Conservation (phyloP, 805 yeast genomes). For the Tetrapisispora arboricola region DNA sequence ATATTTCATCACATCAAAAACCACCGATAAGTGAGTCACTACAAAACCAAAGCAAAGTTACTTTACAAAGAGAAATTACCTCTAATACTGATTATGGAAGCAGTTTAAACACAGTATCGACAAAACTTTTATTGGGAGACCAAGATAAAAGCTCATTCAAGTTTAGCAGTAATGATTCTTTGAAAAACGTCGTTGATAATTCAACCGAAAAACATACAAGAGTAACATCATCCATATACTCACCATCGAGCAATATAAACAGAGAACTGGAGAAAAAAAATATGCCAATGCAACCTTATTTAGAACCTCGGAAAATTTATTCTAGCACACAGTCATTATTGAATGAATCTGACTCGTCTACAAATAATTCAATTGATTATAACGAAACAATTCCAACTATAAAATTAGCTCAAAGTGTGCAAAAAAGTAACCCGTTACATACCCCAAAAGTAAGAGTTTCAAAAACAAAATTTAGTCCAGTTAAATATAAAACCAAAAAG, state of each 20-base stretch:
- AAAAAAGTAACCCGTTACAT: constrained; percentile 11
- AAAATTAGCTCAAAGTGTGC: constrained; percentile 18
- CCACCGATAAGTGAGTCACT: not conserved
- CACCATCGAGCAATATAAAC: not conserved
- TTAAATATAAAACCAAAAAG: constrained; percentile 1
- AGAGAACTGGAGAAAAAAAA: not conserved
- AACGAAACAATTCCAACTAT: constrained; percentile 15
- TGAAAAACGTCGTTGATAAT: not conserved
- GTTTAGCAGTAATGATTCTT: not conserved
- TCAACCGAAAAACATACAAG: not conserved
- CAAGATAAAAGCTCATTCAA: not conserved
- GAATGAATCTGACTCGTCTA: not conserved
- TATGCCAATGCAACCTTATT: not conserved
- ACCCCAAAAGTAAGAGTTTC: constrained; percentile 5
- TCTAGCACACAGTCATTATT: not conserved
- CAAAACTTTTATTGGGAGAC: not conserved
- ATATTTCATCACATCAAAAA: not conserved
- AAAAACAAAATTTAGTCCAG: not conserved
- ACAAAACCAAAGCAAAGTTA: not conserved
- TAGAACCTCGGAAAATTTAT: not conserved
- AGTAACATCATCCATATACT: not conserved
- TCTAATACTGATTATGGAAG: not conserved
- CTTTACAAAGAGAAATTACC: not conserved
- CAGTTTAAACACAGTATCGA: constrained; percentile 1
- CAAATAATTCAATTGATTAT: constrained; percentile 3